Percentiles rank a stretch among this genome's conserved stretches.
Evolutionary conservation across 768 basidiomycete genomes (phyloP).

Genomic region (Suillus decipiens): DNA sequence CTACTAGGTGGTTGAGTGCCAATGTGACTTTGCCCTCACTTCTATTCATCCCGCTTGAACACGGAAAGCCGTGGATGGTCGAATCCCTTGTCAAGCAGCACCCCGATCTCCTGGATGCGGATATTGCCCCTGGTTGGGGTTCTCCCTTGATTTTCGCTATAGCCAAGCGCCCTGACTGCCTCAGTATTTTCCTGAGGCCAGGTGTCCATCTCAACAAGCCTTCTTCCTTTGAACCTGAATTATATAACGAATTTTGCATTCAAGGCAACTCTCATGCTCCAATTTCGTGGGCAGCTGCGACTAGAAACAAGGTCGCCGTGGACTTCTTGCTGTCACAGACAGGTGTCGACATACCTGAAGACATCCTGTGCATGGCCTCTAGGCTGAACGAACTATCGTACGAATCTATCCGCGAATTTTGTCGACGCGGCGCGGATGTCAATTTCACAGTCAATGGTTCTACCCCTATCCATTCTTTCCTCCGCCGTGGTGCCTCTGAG

Average conservation of each 20-base stretch:
- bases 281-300: not conserved
- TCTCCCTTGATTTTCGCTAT: not conserved
- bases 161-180: not conserved
- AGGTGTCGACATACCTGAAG: not conserved
- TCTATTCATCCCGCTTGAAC: not conserved
- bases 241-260: not conserved
- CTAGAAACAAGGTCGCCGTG: not conserved
- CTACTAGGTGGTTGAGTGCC: not conserved
- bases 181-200: not conserved
- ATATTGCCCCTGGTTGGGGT: not conserved
- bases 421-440: not conserved
- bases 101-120: not conserved
- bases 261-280: not conserved
- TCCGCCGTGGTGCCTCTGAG: no score
- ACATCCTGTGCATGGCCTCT: not conserved
- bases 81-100: not conserved
- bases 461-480: not conserved
- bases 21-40: not conserved
- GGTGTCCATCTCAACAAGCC: not conserved
- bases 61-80: not conserved
- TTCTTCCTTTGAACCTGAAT: not conserved
- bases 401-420: not conserved
- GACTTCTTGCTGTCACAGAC: not conserved
- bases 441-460: not conserved
- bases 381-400: fast-evolving